These are phyloP conservation scores for Pseudogymnoascus sp. DNA, from an alignment of 2,329 filamentous ascomycete genomes.

Conservation along the genomic window DNA sequence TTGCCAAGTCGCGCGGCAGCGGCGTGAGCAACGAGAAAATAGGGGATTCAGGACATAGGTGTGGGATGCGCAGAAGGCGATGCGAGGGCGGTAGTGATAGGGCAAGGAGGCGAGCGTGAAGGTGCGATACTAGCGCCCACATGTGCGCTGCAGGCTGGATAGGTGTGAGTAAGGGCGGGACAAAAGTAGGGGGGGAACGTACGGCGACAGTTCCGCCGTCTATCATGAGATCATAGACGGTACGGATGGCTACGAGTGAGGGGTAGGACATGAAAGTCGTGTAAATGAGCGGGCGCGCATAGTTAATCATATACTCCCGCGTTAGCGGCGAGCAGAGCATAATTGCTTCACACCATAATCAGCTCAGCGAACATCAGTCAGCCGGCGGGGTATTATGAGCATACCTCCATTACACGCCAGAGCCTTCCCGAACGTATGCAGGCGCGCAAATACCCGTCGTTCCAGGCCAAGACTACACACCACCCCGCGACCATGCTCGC, in stretches of 20 bases:
- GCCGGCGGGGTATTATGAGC: conserved; percentile 20
- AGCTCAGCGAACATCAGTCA: neutral
- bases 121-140: neutral
- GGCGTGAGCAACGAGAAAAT: conserved; percentile 58
- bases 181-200: conserved; percentile 16
- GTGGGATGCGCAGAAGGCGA: conserved; percentile 21
- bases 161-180: neutral
- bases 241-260: conserved; percentile 49
- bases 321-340: conserved; percentile 55
- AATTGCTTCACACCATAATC: conserved; percentile 38
- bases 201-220: conserved; percentile 41
- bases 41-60: conserved; percentile 44
- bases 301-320: conserved; percentile 63
- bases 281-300: conserved; percentile 68
- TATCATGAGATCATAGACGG: conserved; percentile 50
- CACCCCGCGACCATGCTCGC: conserved; percentile 47
- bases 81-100: neutral
- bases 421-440: conserved; percentile 63
- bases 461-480: conserved; percentile 52
- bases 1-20: conserved; percentile 50
- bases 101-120: neutral
- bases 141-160: conserved; percentile 10
- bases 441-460: conserved; percentile 45
- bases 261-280: conserved; percentile 62
- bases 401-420: conserved; percentile 62